Base-by-base conservation (phyloP, 169 alveolate species). In the Plasmodium gaboni region DNA sequence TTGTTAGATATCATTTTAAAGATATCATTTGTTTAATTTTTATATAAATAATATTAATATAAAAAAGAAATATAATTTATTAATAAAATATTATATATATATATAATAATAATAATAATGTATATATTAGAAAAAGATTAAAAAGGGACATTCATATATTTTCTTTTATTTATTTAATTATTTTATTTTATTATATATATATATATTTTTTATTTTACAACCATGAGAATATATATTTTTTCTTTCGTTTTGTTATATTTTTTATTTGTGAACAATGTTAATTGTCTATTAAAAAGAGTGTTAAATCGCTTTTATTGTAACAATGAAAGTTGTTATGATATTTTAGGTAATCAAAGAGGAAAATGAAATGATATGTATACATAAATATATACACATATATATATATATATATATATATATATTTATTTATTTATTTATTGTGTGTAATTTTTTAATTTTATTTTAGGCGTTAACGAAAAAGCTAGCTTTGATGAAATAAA, bases 271-370 rank as follows among this genome's bases (percentile, higher is more conserved):
- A 80, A 57, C 73, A 80, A 68, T 57, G 90, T 68, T 12, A 80
- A 63, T 61, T 80, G 90, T 60, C 32, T 80, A 26, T 80, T 80
- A 15, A 68, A 80, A 26, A 68, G 67, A 24, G 60, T 55, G 63
- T 13, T 80, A 15, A 67, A 80, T 12, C 72, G 38, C 13, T 80
- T 80, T 55, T 80, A 80, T 26, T 80, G 90, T 65, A 51, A 68
- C 46, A 61, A 68, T 17, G 90, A 80, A 48, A 80, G 53, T 28
- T 80, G 90, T 46, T 80, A 80, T 15, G 26, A 53, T 15, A 68
- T 80, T 24, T 80, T 80, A 53, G 90, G 90, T 80, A 28, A 53
- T 72, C 7, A 7, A 59, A 10, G 28, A 74, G 51, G 48, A 65
- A 67, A 12, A 24, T 61, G 4, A 69, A 13, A 17, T 17, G 15